A percentile compares a stretch with the other conserved stretches of the same genome.
phyloP scores from a whole-genome alignment of 2,329 filamentous ascomycete species.

The Aurifilum marmelostoma region DNA sequence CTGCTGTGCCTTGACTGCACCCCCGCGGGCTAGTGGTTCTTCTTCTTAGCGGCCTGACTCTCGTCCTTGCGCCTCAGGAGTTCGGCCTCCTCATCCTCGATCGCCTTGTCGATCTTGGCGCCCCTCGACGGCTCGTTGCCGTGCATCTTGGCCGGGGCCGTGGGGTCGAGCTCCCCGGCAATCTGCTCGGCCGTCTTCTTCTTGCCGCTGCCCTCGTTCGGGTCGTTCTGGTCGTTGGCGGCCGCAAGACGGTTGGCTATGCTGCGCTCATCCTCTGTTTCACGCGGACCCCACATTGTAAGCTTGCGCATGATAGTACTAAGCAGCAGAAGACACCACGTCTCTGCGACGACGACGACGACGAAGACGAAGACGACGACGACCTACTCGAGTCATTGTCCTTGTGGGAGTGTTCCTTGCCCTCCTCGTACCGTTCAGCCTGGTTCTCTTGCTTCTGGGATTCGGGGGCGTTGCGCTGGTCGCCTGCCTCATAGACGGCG shows the following conservation, averaged over 20 bases:
- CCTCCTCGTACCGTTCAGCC: constrained; percentile 70
- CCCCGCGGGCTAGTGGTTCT: constrained; percentile 24
- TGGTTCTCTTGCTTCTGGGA: constrained; percentile 48
- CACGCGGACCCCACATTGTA: not conserved
- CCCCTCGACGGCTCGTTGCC: constrained; percentile 75
- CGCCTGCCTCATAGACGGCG: constrained; percentile 72
- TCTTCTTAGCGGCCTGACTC: constrained; percentile 28
- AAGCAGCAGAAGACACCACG: no score
- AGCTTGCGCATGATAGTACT: no score
- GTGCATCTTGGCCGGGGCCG: constrained; percentile 57
- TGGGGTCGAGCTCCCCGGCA: constrained; percentile 33
- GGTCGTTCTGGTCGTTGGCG: constrained; percentile 38
- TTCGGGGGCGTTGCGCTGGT: constrained; percentile 69
- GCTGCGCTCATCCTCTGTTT: constrained; percentile 67
- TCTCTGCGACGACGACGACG: no score
- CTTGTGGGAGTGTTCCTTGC: constrained; percentile 69
- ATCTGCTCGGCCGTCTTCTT: constrained; percentile 37
- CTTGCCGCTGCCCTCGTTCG: constrained; percentile 30
- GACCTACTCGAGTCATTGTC: constrained; percentile 73
- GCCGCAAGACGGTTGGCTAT: constrained; percentile 73
- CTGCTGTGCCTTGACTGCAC: no score
- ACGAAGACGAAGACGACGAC: no score
- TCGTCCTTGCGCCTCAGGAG: constrained; percentile 55
- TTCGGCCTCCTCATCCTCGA: constrained; percentile 70
- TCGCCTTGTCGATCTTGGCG: constrained; percentile 72